Evolutionary conservation across 768 basidiomycete genomes (phyloP).

Genomic region (Gautieria morchelliformis): DNA sequence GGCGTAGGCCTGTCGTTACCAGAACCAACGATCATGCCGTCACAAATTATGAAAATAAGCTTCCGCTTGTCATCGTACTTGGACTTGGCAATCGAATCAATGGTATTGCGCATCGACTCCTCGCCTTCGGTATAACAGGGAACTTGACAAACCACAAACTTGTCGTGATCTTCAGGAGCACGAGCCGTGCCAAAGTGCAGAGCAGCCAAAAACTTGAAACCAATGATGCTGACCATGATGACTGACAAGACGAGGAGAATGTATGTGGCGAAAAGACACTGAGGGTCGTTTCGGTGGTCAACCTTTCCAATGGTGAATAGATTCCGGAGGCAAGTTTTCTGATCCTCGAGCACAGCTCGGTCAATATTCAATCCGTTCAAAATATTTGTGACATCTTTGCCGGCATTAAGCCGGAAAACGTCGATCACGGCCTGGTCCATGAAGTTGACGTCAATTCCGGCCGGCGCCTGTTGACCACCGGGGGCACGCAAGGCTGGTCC

Average conservation of each 20-base stretch:
- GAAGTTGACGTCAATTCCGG: constrained; percentile 43
- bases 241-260: constrained; percentile 83
- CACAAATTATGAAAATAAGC: constrained; percentile 85
- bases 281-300: constrained; percentile 84
- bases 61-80: constrained; percentile 99
- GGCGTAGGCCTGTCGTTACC: constrained; percentile 96
- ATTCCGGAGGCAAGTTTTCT: constrained; percentile 86
- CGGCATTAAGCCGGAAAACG: constrained; percentile 68
- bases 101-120: constrained; percentile 71
- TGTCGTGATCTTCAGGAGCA: constrained; percentile 91
- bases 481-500: constrained; percentile 51
- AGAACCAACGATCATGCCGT: constrained; percentile 96
- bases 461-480: constrained; percentile 33
- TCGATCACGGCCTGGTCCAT: constrained; percentile 63
- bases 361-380: constrained; percentile 51
- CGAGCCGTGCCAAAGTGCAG: constrained; percentile 72
- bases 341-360: constrained; percentile 51
- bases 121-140: constrained; percentile 99
- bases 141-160: constrained; percentile 95
- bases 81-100: constrained; percentile 87
- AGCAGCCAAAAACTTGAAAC: constrained; percentile 91
- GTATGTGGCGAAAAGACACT: constrained; percentile 87
- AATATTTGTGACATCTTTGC: constrained; percentile 71
- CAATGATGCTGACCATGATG: constrained; percentile 91
- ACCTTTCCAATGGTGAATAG: constrained; percentile 86